Evolutionary conservation across 371 early-diverging fungal species (phyloP).

Genomic region (Encephalitozoon cuniculi): DNA sequence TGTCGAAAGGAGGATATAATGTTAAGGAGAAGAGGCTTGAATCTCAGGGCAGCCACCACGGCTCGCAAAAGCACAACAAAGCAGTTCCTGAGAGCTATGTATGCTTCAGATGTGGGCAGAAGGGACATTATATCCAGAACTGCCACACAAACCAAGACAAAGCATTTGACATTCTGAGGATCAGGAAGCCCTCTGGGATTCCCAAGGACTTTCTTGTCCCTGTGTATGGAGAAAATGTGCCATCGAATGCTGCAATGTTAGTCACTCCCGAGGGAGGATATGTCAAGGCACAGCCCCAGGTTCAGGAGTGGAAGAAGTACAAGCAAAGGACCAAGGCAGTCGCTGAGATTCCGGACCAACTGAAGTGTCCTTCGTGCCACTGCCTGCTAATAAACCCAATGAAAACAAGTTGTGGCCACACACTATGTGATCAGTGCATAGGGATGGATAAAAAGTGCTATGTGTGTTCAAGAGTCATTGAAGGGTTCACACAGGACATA

Average conservation of each 20-base stretch:
- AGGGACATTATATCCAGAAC: constrained; percentile 62
- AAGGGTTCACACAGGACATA: background rate
- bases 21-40: constrained; percentile 45
- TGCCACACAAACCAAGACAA: constrained; percentile 62
- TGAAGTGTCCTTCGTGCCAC: constrained; percentile 54
- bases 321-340: background rate
- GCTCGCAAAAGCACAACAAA: background rate
- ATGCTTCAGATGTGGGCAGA: constrained; percentile 61
- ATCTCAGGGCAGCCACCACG: background rate
- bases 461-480: constrained; percentile 44
- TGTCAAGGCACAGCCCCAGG: constrained; percentile 59
- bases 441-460: constrained; percentile 35
- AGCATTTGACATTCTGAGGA: constrained; percentile 56
- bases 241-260: constrained; percentile 42
- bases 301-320: constrained; percentile 57
- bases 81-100: constrained; percentile 57
- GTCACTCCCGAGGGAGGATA: constrained; percentile 56
- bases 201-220: constrained; percentile 59
- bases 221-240: constrained; percentile 30
- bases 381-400: constrained; percentile 53
- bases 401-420: constrained; percentile 53
- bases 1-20: constrained; percentile 42
- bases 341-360: constrained; percentile 33
- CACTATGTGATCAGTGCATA: constrained; percentile 56
- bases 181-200: constrained; percentile 61